Evolutionary conservation across 805 yeast species (phyloP).

Genomic region (Kurtzmaniella cleridarum): DNA sequence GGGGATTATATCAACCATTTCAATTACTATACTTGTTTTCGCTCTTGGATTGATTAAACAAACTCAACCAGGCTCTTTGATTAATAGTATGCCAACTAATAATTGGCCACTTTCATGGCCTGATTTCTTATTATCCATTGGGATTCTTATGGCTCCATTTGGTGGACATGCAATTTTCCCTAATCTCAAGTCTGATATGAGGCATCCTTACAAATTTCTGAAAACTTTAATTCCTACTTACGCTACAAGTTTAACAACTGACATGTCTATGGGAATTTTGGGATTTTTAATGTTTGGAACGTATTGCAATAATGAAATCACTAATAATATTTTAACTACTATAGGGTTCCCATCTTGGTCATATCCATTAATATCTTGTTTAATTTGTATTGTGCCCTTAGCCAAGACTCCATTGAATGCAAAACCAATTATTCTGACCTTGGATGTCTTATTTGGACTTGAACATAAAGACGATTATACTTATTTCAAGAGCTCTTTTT

Average conservation of each 20-base stretch:
- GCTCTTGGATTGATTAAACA: conserved; percentile 59
- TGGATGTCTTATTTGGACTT: conserved; percentile 49
- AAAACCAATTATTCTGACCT: conserved; percentile 70
- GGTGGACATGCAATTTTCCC: conserved; percentile 86
- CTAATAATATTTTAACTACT: conserved; percentile 41
- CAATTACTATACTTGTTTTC: conserved; percentile 54
- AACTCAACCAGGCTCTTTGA: conserved; percentile 68
- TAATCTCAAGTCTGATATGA: conserved; percentile 68
- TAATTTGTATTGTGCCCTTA: conserved; percentile 78
- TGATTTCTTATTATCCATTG: conserved; percentile 54
- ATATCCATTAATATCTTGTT: conserved; percentile 47
- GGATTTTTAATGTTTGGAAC: conserved; percentile 61
- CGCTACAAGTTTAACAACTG: conserved; percentile 53
- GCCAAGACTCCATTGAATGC: conserved; percentile 83
- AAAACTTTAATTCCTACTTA: conserved; percentile 55
- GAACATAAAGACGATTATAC: conserved; percentile 9
- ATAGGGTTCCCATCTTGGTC: conserved; percentile 47
- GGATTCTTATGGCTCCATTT: conserved; percentile 71
- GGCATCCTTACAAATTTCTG: conserved; percentile 57
- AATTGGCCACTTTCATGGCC: conserved; percentile 53
- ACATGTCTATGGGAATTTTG: conserved; percentile 56
- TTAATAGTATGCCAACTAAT: conserved; percentile 58
- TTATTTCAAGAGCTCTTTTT: conserved; percentile 7
- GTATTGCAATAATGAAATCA: conserved; percentile 45
- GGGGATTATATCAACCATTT: conserved; percentile 67